A percentile compares a stretch with the other conserved stretches of the same genome.
These are phyloP conservation scores for Sporothrix pallida DNA, from an alignment of 2,329 filamentous ascomycete genomes.

Conservation along the genomic window DNA sequence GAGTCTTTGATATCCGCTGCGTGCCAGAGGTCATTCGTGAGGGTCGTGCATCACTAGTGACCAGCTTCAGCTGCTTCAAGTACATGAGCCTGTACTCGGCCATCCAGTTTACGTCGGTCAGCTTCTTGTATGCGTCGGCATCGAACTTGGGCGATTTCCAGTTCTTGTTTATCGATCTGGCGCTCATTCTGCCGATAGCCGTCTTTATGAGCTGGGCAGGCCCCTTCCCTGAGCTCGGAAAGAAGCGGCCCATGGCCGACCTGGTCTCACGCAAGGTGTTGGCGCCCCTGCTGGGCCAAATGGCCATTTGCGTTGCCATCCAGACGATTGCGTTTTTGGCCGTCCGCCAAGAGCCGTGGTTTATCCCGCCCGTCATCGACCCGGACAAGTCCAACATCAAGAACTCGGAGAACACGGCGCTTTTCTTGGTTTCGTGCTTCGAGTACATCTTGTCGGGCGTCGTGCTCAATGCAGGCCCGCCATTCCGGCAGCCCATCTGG, in stretches of 20 bases:
- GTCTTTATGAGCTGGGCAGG: conserved; percentile 99
- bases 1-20: conserved; percentile 94
- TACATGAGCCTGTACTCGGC: conserved; percentile 99
- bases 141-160: conserved; percentile 96
- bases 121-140: conserved; percentile 91
- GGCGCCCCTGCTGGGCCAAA: conserved; percentile 86
- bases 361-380: conserved; percentile 77
- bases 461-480: conserved; percentile 87
- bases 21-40: conserved; percentile 93
- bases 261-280: conserved; percentile 92
- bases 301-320: conserved; percentile 76
- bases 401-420: conserved; percentile 90
- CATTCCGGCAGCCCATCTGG: conserved; percentile 80
- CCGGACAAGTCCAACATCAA: conserved; percentile 81
- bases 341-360: conserved; percentile 84
- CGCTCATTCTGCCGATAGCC: conserved; percentile 91
- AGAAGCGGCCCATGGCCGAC: conserved; percentile 88
- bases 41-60: conserved; percentile 92
- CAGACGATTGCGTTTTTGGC: conserved; percentile 76
- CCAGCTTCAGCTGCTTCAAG: conserved; percentile 99
- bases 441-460: conserved; percentile 93
- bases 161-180: conserved; percentile 93
- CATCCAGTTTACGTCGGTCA: conserved; percentile 98
- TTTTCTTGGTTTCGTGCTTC: conserved; percentile 91
- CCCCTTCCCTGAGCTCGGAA: conserved; percentile 75